A percentile compares a stretch with the other conserved stretches of the same genome.
phyloP scores from a whole-genome alignment of 2,329 filamentous ascomycete species.

The Fusarium citri region DNA sequence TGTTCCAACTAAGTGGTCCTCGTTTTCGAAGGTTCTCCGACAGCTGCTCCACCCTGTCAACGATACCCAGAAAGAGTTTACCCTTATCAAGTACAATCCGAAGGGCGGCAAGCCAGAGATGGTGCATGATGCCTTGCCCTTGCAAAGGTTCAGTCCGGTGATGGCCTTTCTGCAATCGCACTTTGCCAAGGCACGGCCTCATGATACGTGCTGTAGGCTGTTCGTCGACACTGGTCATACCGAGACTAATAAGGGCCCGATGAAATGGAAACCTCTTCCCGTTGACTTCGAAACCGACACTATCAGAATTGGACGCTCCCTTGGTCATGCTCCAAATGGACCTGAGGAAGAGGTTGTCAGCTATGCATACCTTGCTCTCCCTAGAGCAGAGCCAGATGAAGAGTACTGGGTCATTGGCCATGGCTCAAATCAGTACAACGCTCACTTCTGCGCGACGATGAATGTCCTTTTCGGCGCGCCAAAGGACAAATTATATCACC shows the following conservation, averaged over 20 bases:
- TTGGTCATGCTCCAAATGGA: conserved; percentile 7
- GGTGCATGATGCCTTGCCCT: conserved; percentile 21
- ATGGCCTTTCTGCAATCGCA: conserved; percentile 16
- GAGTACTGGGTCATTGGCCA: conserved; percentile 16
- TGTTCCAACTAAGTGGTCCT: conserved; percentile 30
- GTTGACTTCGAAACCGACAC: conserved; percentile 33
- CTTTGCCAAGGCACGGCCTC: neutral
- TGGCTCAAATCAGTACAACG: conserved; percentile 45
- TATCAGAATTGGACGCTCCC: conserved; percentile 24
- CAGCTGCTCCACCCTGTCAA: conserved; percentile 36
- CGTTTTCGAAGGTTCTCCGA: conserved; percentile 39
- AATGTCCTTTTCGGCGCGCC: conserved; percentile 44
- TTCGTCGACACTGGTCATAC: conserved; percentile 36
- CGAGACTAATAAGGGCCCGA: neutral
- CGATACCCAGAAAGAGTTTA: neutral
- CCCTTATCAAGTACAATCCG: conserved; percentile 30
- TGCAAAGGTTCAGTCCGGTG: neutral
- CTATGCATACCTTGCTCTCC: conserved; percentile 42
- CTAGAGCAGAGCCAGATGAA: conserved; percentile 13
- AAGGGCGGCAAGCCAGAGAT: neutral
- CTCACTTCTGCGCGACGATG: conserved; percentile 40
- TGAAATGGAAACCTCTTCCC: conserved; percentile 38
- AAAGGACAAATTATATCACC: conserved; percentile 6
- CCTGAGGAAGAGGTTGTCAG: conserved; percentile 10
- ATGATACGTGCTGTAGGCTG: conserved; percentile 33